These are phyloP conservation scores for Aspergillus conjunctus DNA, from an alignment of 495 filamentous ascomycete species.

Conservation along the genomic window DNA sequence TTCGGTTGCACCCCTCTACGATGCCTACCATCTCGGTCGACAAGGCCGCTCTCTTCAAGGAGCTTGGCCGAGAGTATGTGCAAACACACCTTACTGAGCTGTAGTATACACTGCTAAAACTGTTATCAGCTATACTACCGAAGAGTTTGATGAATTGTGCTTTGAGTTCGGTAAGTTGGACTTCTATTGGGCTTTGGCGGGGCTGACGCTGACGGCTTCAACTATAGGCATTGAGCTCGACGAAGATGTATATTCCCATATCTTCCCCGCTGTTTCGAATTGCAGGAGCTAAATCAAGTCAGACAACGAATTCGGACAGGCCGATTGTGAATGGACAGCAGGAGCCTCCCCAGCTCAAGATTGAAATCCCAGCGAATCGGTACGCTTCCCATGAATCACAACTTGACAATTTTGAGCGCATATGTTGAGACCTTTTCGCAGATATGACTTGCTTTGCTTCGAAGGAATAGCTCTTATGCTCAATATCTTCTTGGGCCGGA, in stretches of 20 bases:
- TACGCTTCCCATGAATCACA: constrained; percentile 32
- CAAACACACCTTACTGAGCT: constrained; percentile 2
- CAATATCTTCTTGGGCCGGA: constrained; percentile 85
- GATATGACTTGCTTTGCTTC: constrained; percentile 98
- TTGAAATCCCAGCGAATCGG: constrained; percentile 97
- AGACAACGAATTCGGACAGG: constrained; percentile 72
- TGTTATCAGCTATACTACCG: constrained; percentile 72
- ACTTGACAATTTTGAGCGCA: neutral
- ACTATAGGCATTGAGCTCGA: constrained; percentile 84
- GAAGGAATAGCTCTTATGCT: constrained; percentile 95
- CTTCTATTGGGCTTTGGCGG: constrained; percentile 24
- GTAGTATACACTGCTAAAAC: neutral
- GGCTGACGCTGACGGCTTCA: constrained; percentile 40
- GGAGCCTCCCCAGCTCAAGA: constrained; percentile 91
- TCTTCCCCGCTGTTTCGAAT: neutral
- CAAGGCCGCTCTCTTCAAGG: constrained; percentile 93
- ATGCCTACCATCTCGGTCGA: constrained; percentile 92
- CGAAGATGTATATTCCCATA: constrained; percentile 66
- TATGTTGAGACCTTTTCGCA: constrained; percentile 36
- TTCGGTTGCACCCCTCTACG: constrained; percentile 33
- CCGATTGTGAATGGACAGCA: constrained; percentile 76
- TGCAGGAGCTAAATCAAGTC: constrained; percentile 23
- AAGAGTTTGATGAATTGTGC: constrained; percentile 95
- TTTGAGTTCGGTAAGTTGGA: constrained; percentile 85
- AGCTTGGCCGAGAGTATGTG: constrained; percentile 81